Conservation (phyloP, 2,329 filamentous ascomycete genomes). For the Colletotrichum sp. region DNA sequence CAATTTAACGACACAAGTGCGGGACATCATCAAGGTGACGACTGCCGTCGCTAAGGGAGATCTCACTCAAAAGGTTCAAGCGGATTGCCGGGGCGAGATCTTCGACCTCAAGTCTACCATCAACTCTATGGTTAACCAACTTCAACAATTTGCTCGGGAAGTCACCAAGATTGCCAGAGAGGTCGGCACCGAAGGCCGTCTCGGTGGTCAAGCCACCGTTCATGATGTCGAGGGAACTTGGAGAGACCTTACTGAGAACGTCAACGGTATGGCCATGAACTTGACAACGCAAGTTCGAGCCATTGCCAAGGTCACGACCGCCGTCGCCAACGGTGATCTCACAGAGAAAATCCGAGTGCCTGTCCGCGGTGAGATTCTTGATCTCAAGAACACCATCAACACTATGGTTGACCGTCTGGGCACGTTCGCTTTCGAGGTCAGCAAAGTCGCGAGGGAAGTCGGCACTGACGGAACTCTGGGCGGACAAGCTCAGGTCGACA, state of each 20-base stretch:
- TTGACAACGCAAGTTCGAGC: constrained; percentile 96
- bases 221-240: constrained; percentile 97
- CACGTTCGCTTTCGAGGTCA: constrained; percentile 95
- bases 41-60: constrained; percentile 82
- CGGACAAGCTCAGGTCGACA: constrained; percentile 91
- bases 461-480: constrained; percentile 94
- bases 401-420: constrained; percentile 98
- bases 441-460: constrained; percentile 93
- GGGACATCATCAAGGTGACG: constrained; percentile 88
- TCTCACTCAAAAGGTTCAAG: constrained; percentile 94
- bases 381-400: constrained; percentile 97
- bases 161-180: constrained; percentile 96
- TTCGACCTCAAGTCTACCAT: constrained; percentile 96
- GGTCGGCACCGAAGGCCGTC: constrained; percentile 92
- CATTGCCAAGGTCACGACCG: constrained; percentile 95
- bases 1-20: constrained; percentile 85
- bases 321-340: constrained; percentile 91
- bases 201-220: constrained; percentile 93
- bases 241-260: constrained; percentile 93
- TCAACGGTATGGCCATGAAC: constrained; percentile 99
- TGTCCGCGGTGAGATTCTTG: constrained; percentile 90
- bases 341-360: constrained; percentile 96
- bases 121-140: constrained; percentile 98
- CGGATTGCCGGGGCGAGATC: constrained; percentile 90
- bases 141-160: constrained; percentile 95